A percentile compares a stretch with the other conserved stretches of the same genome.
These are phyloP conservation scores for Chytriomyces sp. DNA, from an alignment of 192 early-diverging fungal species.

Conservation along the genomic window DNA sequence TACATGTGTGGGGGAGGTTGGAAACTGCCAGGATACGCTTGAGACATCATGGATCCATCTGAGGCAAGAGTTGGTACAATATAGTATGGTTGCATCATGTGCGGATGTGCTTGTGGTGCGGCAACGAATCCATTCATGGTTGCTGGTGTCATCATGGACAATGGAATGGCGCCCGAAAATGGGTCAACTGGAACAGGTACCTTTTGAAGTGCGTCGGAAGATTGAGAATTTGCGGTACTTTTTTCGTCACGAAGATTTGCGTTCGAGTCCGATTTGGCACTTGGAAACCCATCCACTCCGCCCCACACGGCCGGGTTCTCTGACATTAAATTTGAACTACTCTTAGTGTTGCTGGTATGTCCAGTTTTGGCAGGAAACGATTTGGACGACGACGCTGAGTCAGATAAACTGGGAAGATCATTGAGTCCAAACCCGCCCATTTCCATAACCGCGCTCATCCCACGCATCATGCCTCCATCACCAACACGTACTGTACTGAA, in stretches of 20 bases:
- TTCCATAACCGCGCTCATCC: constrained; percentile 24
- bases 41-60: constrained; percentile 22
- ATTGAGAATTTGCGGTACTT: too few relatives aligned
- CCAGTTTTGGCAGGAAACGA: neutral
- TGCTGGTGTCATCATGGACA: neutral
- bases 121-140: neutral
- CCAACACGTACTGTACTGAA: constrained; percentile 20
- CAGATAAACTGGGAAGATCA: neutral
- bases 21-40: neutral
- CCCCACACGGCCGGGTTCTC: constrained; percentile 17
- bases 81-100: constrained; percentile 29
- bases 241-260: neutral
- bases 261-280: constrained; percentile 2
- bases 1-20: neutral
- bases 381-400: too few relatives aligned
- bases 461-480: constrained; percentile 24
- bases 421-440: constrained; percentile 27
- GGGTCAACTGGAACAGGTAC: neutral
- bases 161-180: neutral
- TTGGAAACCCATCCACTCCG: constrained; percentile 15
- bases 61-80: constrained; percentile 7
- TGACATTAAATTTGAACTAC: neutral
- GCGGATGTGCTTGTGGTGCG: neutral
- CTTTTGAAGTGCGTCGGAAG: too few relatives aligned
- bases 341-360: neutral